These are phyloP conservation scores for Geotrichum restrictum DNA, from an alignment of 1,139 yeast genomes.

Conservation along the genomic window DNA sequence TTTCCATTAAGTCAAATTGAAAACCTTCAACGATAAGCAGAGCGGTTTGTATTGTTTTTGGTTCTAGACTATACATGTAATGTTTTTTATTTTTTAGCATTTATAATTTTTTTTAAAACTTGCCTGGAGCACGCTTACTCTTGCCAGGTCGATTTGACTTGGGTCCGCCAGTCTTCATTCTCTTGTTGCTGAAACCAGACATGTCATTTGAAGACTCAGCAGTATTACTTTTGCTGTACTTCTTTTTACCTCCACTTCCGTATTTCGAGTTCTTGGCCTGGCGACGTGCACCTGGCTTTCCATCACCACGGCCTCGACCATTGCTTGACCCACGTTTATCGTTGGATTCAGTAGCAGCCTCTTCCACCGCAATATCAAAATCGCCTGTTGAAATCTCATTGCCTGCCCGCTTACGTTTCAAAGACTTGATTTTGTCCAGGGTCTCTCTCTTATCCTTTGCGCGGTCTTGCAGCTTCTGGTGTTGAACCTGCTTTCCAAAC, in stretches of 20 bases:
- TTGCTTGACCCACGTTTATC: constrained; percentile 21
- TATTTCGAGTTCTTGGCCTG: constrained; percentile 65
- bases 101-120: constrained; percentile 2
- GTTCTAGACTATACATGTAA: background rate
- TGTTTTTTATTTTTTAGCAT: constrained; percentile 4
- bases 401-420: constrained; percentile 81
- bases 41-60: too few species aligned
- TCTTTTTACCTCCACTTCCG: constrained; percentile 73
- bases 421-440: constrained; percentile 79
- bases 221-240: constrained; percentile 69
- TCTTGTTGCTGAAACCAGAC: constrained; percentile 56
- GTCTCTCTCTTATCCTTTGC: constrained; percentile 92
- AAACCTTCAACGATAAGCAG: too few species aligned
- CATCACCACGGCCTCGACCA: constrained; percentile 34
- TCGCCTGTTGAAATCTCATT: constrained; percentile 59
- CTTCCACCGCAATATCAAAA: constrained; percentile 75
- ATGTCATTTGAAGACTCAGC: constrained; percentile 70
- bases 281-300: constrained; percentile 60
- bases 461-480: constrained; percentile 88
- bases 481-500: constrained; percentile 95
- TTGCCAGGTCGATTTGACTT: constrained; percentile 64
- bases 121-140: constrained; percentile 48
- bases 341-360: constrained; percentile 59
- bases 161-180: constrained; percentile 44
- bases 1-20: too few species aligned